These are phyloP conservation scores for Caloboletus firmus DNA, from an alignment of 1,284 basidiomycete species.

Conservation along the genomic window DNA sequence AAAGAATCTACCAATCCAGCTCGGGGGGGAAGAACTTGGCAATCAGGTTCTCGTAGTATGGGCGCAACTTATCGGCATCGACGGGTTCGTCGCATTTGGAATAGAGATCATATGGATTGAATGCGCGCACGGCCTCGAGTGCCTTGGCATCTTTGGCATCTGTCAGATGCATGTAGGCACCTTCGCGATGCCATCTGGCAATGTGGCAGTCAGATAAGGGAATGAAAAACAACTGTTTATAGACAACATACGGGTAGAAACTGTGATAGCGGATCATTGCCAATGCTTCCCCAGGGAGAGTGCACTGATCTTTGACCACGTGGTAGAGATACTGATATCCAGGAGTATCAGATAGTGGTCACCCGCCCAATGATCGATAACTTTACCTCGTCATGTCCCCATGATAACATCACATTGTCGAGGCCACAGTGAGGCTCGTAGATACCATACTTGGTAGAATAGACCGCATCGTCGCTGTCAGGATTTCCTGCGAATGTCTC, in stretches of 20 bases:
- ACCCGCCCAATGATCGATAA: constrained; percentile 4
- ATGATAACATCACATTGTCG: constrained; percentile 88
- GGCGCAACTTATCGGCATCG: constrained; percentile 61
- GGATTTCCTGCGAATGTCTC: constrained; percentile 84
- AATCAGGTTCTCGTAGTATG: constrained; percentile 83
- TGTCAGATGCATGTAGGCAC: constrained; percentile 77
- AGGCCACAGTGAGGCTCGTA: constrained; percentile 85
- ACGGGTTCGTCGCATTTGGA: constrained; percentile 81
- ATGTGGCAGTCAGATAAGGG: constrained; percentile 2
- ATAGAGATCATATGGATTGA: constrained; percentile 91
- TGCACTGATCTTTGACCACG: constrained; percentile 73
- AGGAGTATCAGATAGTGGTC: constrained; percentile 13
- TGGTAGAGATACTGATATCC: constrained; percentile 67
- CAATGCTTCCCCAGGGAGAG: constrained; percentile 80
- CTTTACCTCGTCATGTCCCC: constrained; percentile 86
- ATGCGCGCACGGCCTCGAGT: constrained; percentile 70
- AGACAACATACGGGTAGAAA: constrained; percentile 74
- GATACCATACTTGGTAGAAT: constrained; percentile 81
- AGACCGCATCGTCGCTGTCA: constrained; percentile 67
- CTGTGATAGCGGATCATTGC: constrained; percentile 94
- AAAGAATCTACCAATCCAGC: constrained; percentile 65
- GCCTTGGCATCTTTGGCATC: constrained; percentile 63
- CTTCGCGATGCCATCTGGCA: constrained; percentile 79
- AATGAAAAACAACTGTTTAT: neutral
- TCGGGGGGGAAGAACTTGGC: constrained; percentile 81